Base-by-base conservation (phyloP, 1,284 basidiomycete species). In the Caloboletus firmus region DNA sequence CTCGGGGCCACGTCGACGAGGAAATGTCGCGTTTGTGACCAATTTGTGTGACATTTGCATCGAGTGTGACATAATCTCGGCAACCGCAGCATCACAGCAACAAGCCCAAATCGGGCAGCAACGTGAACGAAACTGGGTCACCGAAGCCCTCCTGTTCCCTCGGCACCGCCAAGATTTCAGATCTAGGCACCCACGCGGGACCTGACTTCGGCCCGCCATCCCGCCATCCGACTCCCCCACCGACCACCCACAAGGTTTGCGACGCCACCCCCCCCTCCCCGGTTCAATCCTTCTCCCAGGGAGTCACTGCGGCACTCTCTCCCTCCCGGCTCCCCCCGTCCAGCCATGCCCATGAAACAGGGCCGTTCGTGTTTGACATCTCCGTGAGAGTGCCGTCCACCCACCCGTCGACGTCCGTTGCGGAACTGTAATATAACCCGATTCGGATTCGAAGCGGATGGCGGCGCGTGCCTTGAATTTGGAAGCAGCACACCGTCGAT, bases 1-100 rank as follows among this genome's bases (percentile, higher is more conserved):
- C 64, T 63, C 63, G 63, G 61, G 65, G 65, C 66, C 67, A 69
- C 67, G 70, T 69, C 70, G 70, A 69, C 70, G 70, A 71, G 59
- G 66, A 64, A 44, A 64, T 66, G 64, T 66, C 62, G 62, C 60
- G 62, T 55, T 9, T 58, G 62, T 64, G 62, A 64, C 62, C 5
- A 18, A 43, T 12, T 31, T 28, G 9, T 45, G 65, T 68, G 65
- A 64, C 62, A 59, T 52, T 46, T 11, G n/a, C 61, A 67, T 60
- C 59, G 61, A 55, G 49, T 39, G 65, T 67, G 65, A 69, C 67
- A 61, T 65, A 66, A 68, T 69, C 62, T 70, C 68, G 62, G 70
- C 66, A 72, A 69, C 70, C 65, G 72, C 60, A 71, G 59, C 56
- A 63, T 64, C 57, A 57, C 64, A 66, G 62, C 65, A 67, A 67